A percentile compares a stretch with the other conserved stretches of the same genome.
These are phyloP conservation scores for Penicillium rolfsii DNA, from an alignment of 2,329 filamentous ascomycete genomes.

Conservation along the genomic window DNA sequence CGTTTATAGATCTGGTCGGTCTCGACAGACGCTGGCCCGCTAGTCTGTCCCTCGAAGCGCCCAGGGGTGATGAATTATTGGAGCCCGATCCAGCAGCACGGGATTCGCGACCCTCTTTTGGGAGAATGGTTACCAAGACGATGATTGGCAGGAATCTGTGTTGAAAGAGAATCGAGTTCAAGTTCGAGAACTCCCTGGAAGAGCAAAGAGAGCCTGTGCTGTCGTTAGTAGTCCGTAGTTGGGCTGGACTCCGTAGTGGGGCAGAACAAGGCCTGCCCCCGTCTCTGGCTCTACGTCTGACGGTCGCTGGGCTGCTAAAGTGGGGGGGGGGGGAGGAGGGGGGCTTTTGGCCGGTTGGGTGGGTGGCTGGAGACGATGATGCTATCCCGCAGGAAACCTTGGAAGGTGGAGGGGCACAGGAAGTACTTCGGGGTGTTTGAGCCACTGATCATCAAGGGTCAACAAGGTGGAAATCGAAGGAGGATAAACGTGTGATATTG, in stretches of 20 bases:
- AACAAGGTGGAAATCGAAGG: background rate
- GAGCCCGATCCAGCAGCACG: background rate
- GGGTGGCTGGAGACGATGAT: slow-evolving; percentile 21
- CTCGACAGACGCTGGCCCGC: slow-evolving; percentile 10
- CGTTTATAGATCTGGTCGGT: background rate
- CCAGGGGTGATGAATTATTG: background rate
- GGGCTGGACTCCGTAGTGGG: background rate
- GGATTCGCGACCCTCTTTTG: slow-evolving; percentile 1
- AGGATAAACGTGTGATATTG: background rate
- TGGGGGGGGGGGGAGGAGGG: background rate
- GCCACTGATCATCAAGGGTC: too few species aligned
- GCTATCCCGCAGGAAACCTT: slow-evolving; percentile 10
- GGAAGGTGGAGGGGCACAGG: background rate
- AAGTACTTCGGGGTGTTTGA: background rate
- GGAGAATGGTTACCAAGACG: background rate
- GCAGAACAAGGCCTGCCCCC: background rate
- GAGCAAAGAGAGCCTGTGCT: background rate
- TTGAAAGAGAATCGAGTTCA: background rate
- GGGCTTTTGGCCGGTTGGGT: background rate
- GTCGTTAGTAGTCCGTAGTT: background rate
- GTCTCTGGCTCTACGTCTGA: background rate
- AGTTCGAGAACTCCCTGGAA: background rate
- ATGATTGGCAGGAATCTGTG: background rate
- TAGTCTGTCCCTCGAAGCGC: slow-evolving; percentile 4
- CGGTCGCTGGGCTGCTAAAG: slow-evolving; percentile 8